Evolutionary conservation across 2,329 filamentous ascomycete species (phyloP), one percentile per base, ranked within the genome.

Genomic region (Xylaria sp.): DNA sequence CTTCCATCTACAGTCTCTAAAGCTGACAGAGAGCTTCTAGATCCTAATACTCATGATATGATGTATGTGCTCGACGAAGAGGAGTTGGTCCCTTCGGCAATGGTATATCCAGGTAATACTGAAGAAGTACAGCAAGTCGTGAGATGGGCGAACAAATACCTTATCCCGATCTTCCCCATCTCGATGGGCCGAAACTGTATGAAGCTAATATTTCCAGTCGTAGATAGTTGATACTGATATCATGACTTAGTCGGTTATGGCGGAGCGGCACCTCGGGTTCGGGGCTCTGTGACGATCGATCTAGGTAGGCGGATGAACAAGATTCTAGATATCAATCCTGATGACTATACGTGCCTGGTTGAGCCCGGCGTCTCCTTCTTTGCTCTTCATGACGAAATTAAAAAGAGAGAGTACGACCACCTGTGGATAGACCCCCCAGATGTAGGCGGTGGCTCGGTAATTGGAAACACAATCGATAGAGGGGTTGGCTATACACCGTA

Each of bases 351-450:
- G 63, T 83, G 80, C 48, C 76, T 88, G 0, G 80, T 89, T 4
- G 86, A 88, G 72, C 86, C 86, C 0, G 86, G 86, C 0, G 86
- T 88, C 0, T 84, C 85, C 0, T 88, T 83, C 72, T 82, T 83
- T 63, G 81, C 81, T 32, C 77, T 88, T 8, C 81, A 87, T 67
- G 80, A 86, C 76, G 80, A 67, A 75, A 79, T 72, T 75, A 80
- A 59, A 79, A 79, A 25, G 72, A 84, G 79, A 41, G 72, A 78
- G 7, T 75, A 80, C 12, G 76, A 82, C 25, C 74, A 78, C 18
- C 73, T 84, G 41, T 84, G 82, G 83, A 75, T 84, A 18, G 82
- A 83, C 50, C 74, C 77, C 0, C 80, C 80, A 5, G 80, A 81
- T 70, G 75, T 84, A 7, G 80, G 82, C 13, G 79, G 81, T n/a